Evolutionary conservation across 345 rosid species (phyloP).

Genomic region (Aegle marmelos): DNA sequence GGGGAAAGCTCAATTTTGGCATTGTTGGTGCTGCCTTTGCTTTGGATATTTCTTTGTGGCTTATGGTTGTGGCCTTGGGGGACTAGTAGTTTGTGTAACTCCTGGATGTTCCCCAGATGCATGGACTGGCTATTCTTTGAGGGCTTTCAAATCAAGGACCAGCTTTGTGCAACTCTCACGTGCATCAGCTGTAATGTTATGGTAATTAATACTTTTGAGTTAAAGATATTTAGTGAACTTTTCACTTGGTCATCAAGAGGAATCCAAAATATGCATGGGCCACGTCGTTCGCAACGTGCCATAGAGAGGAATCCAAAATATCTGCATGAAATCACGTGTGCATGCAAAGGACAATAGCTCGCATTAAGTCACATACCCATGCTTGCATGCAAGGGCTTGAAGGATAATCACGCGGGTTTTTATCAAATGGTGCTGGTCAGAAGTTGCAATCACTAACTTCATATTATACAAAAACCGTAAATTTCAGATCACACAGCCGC

Average conservation of each 20-base stretch:
- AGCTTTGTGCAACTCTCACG: constrained; percentile 49
- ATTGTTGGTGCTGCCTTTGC: constrained; percentile 54
- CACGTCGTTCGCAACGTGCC: no score
- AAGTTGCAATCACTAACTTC: no score
- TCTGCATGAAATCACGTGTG: no score
- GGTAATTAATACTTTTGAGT: constrained; percentile 27
- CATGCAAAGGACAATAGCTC: no score
- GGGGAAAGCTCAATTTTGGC: constrained; percentile 32
- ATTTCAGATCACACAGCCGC: background rate
- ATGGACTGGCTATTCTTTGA: constrained; percentile 48
- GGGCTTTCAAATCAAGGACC: constrained; percentile 43
- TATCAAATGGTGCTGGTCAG: background rate
- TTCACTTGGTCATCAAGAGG: no score
- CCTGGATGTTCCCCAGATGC: constrained; percentile 37
- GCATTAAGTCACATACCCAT: no score
- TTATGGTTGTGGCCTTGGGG: constrained; percentile 37
- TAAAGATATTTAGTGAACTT: background rate
- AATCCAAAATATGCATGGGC: no score
- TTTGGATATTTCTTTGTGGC: constrained; percentile 48
- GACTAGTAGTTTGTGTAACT: constrained; percentile 30
- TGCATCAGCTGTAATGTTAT: constrained; percentile 60
- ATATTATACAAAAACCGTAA: background rate
- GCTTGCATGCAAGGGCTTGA: no score
- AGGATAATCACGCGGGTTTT: background rate
- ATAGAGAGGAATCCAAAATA: no score